These are phyloP conservation scores for Parasarocladium wereldwijsianum DNA, from an alignment of 2,329 filamentous ascomycete genomes.

Conservation along the genomic window DNA sequence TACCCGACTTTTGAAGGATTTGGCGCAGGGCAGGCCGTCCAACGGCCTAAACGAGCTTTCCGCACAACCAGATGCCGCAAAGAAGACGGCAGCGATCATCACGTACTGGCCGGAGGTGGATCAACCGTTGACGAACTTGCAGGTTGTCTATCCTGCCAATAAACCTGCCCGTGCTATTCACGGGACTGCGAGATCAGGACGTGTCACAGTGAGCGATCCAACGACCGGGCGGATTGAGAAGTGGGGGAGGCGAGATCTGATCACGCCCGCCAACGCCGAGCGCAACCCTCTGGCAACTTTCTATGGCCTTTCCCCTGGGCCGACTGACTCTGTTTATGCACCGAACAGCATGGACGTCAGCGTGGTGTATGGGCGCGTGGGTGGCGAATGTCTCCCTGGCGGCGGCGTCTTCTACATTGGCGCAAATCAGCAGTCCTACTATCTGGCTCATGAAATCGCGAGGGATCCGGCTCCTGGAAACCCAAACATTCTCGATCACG, in stretches of 20 bases:
- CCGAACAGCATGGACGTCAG: constrained; percentile 88
- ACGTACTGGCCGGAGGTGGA: constrained; percentile 42
- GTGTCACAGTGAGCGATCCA: constrained; percentile 72
- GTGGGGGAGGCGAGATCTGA: constrained; percentile 53
- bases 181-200: constrained; percentile 63
- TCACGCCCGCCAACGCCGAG: constrained; percentile 1
- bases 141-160: constrained; percentile 64
- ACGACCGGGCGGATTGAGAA: constrained; percentile 58
- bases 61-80: constrained; percentile 21
- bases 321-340: not conserved
- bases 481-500: constrained; percentile 48
- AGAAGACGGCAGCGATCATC: constrained; percentile 57
- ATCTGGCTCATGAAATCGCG: constrained; percentile 34
- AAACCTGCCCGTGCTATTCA: constrained; percentile 62
- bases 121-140: constrained; percentile 52
- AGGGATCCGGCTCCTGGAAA: constrained; percentile 51
- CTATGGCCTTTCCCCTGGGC: not conserved
- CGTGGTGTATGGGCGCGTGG: constrained; percentile 67
- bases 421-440: constrained; percentile 42
- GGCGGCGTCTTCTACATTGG: constrained; percentile 68
- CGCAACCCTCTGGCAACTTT: not conserved
- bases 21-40: constrained; percentile 67
- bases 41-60: constrained; percentile 20
- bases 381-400: constrained; percentile 75
- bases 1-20: constrained; percentile 67